Evolutionary conservation across 495 filamentous ascomycete genomes (phyloP), one percentile per base, ranked within the genome.

Genomic region (Clohesyomyces aquaticus): DNA sequence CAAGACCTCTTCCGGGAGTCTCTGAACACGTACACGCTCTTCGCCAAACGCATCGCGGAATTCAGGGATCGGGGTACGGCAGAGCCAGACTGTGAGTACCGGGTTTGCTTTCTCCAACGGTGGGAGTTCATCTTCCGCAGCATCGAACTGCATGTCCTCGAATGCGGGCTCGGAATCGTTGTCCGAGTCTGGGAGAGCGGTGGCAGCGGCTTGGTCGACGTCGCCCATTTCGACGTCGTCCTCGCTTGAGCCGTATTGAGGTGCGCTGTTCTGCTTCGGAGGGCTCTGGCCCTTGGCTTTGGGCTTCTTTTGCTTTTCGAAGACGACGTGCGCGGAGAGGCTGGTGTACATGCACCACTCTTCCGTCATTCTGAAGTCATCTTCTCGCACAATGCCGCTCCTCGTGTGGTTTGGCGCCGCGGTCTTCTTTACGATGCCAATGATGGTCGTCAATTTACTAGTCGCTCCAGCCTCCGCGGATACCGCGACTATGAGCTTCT

Each of bases 31-130:
- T 8, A 66, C 14, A 23, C n/a, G 57, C 32, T 58, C 14, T 51
- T 67, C 64, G 1, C 64, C 64, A 61, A 61, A 67, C 28, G 50
- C 50, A n/a, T 46, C 28, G 16, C 25, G 12, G 45, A 62, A 67
- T 45, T 67, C 57, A 21, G 58, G 57, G 16, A 67, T 67, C 28
- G 1, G 0, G 1, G 1, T n/a, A 23, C 22, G 56, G 25, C 21
- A 32, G 19, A 67, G 25, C 64, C 64, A 67, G 16, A 57, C 29
- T 3, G 53, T 61, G n/a, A 67, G 51, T 3, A 67, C 64, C 0
- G 64, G 64, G 21, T n/a, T 22, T n/a, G 14, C 21, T 47, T 47
- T 4, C n/a, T n/a, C 43, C 8, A 6, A n/a, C n/a, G 14, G 6
- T 6, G 16, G 14, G 43, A 8, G 9, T 27, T 23, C 4, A 11